Evolutionary conservation across 2,329 filamentous ascomycete species (phyloP).

Genomic region (Diaporthe australafricana): DNA sequence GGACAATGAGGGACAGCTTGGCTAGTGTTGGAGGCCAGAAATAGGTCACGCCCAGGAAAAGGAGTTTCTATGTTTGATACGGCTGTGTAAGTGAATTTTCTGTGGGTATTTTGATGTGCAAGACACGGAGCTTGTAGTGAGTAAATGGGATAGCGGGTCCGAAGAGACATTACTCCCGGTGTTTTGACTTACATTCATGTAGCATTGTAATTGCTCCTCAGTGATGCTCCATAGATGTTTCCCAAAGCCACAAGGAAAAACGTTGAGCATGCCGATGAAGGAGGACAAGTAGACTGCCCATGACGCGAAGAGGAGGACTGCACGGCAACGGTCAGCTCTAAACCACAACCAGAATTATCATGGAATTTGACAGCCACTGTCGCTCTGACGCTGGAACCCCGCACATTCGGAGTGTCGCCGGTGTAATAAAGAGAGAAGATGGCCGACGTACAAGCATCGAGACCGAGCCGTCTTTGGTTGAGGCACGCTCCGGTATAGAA

Average conservation of each 20-base stretch:
- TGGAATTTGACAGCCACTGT: background rate
- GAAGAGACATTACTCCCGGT: background rate
- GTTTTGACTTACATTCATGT: constrained; percentile 25
- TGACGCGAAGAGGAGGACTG: constrained; percentile 35
- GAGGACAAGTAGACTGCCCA: constrained; percentile 36
- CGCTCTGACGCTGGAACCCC: too few relatives aligned
- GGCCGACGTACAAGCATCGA: constrained; percentile 35
- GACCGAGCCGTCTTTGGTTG: constrained; percentile 27
- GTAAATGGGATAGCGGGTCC: background rate
- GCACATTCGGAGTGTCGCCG: too few relatives aligned
- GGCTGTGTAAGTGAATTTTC: background rate
- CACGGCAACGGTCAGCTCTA: background rate
- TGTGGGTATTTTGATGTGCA: background rate
- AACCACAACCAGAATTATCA: background rate
- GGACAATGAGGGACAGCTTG: constrained; percentile 40
- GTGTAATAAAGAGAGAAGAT: too few relatives aligned
- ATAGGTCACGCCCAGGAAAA: constrained; percentile 39
- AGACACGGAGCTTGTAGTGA: background rate
- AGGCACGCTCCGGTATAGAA: constrained; percentile 33
- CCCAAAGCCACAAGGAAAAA: constrained; percentile 36
- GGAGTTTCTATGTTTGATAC: constrained; percentile 27
- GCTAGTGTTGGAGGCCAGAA: constrained; percentile 41
- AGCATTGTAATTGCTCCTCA: constrained; percentile 31
- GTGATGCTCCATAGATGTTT: constrained; percentile 37
- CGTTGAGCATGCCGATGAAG: constrained; percentile 34